A percentile compares a stretch with the other conserved stretches of the same genome.
Conservation (phyloP, 2,329 filamentous ascomycete genomes). For the Arthrinium puccinioides region DNA sequence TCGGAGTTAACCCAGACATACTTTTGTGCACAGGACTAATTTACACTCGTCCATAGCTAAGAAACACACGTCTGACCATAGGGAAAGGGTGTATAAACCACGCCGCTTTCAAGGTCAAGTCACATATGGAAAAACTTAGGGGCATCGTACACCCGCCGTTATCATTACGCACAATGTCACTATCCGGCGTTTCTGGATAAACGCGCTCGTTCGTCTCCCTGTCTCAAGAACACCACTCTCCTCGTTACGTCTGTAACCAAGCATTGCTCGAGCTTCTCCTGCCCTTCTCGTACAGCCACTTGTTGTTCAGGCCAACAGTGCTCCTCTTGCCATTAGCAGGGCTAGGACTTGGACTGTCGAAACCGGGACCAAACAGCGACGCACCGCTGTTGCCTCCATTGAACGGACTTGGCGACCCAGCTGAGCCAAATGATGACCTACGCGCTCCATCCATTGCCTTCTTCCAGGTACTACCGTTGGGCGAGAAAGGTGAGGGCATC, state of each 20-base stretch:
- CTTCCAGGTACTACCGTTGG: conserved; percentile 50
- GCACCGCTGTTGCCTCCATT: conserved; percentile 39
- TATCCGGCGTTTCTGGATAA: too few species aligned
- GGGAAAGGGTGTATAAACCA: too few species aligned
- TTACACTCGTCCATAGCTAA: too few species aligned
- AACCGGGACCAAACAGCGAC: conserved; percentile 45
- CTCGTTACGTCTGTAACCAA: conserved; percentile 22
- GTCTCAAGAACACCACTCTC: too few species aligned
- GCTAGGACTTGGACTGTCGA: conserved; percentile 62
- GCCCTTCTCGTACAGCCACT: conserved; percentile 89
- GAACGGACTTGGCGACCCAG: conserved; percentile 43
- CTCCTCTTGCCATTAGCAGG: conserved; percentile 56
- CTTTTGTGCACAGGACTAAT: too few species aligned
- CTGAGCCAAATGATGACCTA: conserved; percentile 57
- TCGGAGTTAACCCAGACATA: too few species aligned
- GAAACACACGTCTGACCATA: too few species aligned
- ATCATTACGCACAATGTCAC: too few species aligned
- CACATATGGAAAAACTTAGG: too few species aligned
- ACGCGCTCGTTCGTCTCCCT: too few species aligned
- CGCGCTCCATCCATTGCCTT: conserved; percentile 54
- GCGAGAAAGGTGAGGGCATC: conserved; percentile 38
- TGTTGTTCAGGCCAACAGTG: conserved; percentile 77
- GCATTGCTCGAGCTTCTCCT: conserved; percentile 43
- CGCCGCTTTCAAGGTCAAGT: too few species aligned
- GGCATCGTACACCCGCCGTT: too few species aligned